Evolutionary conservation across 805 yeast genomes (phyloP), one percentile per base, ranked within the genome.

Genomic region (Clavispora phyllophila): DNA sequence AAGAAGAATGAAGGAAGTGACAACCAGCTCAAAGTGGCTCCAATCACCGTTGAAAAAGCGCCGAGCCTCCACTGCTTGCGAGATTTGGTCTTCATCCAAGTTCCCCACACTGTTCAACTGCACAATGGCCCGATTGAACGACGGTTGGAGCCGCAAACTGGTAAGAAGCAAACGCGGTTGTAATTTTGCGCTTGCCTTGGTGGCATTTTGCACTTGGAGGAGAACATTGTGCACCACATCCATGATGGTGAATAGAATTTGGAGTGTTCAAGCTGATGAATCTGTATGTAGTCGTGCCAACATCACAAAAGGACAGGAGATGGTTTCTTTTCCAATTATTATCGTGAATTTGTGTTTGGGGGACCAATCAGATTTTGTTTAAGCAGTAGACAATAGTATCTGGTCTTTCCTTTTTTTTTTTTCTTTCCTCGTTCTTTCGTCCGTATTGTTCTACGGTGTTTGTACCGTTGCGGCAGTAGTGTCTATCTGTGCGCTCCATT

Each of bases 1-100:
- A 40, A 76, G 66, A 27, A 57, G 54, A 12, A 82, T 54, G 54
- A 78, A 82, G 2, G 78, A 62, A 0, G 57, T 53, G 0, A 78
- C 56, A 9, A 75, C 51, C 9, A 62, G 63, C 38, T 72, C 75
- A 49, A 80, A 76, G 0, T 79, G 72, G 8, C 58, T 46, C 75
- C 75, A 70, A n/a, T 68, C 72, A 17, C 57, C 63, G 23, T 58
- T 57, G 43, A 52, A 63, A 31, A 58, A 48, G 10, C 53, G 45
- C 14, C 57, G 50, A 5, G 40, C 43, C 23, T 63, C 64, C 18
- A 66, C 44, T 6, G 52, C 28, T 4, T 37, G 38, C n/a, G 53
- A 39, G 9, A 57, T 28, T 24, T 54, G 53, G 9, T 47, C 24
- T 26, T 53, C 54, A 10, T 44, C 39, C 22, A 56, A 37, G 15